phyloP scores from a whole-genome alignment of 805 yeast genomes.

The Scheffersomyces lignosus region DNA sequence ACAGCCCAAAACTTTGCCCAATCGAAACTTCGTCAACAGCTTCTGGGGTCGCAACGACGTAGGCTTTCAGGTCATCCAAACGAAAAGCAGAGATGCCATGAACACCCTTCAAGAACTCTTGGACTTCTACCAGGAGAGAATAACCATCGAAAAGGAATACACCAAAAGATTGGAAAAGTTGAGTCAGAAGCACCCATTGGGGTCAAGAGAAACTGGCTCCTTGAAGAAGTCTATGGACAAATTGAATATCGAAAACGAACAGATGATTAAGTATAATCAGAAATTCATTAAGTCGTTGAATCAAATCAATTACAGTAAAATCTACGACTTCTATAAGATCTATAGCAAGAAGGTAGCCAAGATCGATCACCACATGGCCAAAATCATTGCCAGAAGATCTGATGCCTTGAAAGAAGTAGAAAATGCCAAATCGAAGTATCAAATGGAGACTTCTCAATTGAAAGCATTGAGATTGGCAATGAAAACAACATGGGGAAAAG shows the following conservation, averaged over 20 bases:
- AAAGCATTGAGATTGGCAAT: slow-evolving; percentile 61
- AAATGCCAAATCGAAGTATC: slow-evolving; percentile 48
- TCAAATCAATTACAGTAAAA: slow-evolving; percentile 46
- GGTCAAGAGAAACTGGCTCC: slow-evolving; percentile 59
- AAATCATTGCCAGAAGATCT: slow-evolving; percentile 49
- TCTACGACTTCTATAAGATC: slow-evolving; percentile 51
- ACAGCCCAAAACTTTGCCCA: too few relatives aligned
- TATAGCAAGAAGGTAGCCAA: slow-evolving; percentile 56
- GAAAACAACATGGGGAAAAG: slow-evolving; percentile 71
- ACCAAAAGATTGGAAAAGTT: slow-evolving; percentile 53
- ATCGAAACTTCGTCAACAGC: slow-evolving; percentile 47
- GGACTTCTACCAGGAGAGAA: slow-evolving; percentile 40
- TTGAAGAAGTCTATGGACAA: slow-evolving; percentile 59
- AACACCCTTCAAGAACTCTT: slow-evolving; percentile 47
- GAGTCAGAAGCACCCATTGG: slow-evolving; percentile 47
- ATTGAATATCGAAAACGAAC: slow-evolving; percentile 57
- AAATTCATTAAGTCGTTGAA: slow-evolving; percentile 54
- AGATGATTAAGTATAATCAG: slow-evolving; percentile 56
- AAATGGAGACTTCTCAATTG: slow-evolving; percentile 56
- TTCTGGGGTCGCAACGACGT: slow-evolving; percentile 69
- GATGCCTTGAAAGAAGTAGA: slow-evolving; percentile 37
- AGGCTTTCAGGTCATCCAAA: slow-evolving; percentile 56
- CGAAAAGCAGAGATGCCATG: slow-evolving; percentile 58
- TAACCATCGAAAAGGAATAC: slow-evolving; percentile 73
- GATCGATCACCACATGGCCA: slow-evolving; percentile 56